Evolutionary conservation across 148 eudicot species (phyloP), one percentile per base, ranked within the genome.

Genomic region (Cornus florida): DNA sequence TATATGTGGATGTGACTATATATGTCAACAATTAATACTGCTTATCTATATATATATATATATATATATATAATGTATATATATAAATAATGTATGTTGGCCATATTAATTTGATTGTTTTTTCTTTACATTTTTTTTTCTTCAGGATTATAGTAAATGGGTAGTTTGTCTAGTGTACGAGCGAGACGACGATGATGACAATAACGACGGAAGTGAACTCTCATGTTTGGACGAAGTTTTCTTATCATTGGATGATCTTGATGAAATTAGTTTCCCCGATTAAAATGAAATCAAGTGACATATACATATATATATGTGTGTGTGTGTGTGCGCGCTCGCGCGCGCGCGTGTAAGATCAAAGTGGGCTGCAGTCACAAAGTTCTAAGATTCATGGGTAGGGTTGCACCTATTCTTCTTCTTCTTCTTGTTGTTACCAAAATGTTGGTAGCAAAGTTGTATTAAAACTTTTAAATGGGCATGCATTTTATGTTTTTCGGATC

Each of bases 161-260:
- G 95, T 91, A 6, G 69, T 93, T 0, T 93, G 95, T 82, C 89
- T 91, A 82, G 97, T 91, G 71, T 91, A 80, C 72, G 91, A 93
- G 84, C 86, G 74, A 59, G 74, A 83, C 31, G 90, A 88, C 66
- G 75, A 83, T 23, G 90, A 89, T 19, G 84, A 79, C 48, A 86
- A 87, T 13, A 88, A 83, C 24, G 86, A 82, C 31, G 83, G 86
- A 12, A 78, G 84, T 2, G 94, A 93, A 81, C 91, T 93, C 72
- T 93, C 97, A 11, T 91, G 92, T 65, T 76, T 93, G 82, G 97
- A 93, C 74, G 95, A 93, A 86, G 93, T 93, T 70, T 93, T 89
- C 88, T 77, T 88, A 78, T 92, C 93, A 0, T 78, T 92, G 81
- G 92, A 89, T 41, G 98, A 94, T 79, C 80, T 88, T 31, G 98